Conservation (phyloP, 306 rosid genomes). For the Argentina anserina region DNA sequence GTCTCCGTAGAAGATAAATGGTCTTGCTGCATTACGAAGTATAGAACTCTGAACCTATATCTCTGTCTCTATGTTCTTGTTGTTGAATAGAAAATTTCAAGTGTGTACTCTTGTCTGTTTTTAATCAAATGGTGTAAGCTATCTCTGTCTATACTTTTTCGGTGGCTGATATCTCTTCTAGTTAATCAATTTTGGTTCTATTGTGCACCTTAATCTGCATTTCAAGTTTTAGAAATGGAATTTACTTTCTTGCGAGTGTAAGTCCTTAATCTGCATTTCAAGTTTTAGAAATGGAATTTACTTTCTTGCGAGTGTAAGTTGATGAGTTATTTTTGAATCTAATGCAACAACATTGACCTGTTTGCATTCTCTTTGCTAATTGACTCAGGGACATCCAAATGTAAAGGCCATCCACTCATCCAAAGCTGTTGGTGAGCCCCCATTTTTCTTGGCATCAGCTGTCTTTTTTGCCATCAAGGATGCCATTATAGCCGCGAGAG, state of each 20-base stretch:
- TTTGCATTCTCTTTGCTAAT: conserved; percentile 11
- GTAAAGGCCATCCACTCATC: conserved; percentile 91
- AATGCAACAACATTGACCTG: neutral
- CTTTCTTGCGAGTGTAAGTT: neutral
- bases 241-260: neutral
- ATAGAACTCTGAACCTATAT: neutral
- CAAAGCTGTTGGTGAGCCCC: conserved; percentile 98
- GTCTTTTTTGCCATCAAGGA: conserved; percentile 85
- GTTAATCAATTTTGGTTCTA: neutral
- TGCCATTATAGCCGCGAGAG: conserved; percentile 73
- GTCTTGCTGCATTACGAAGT: neutral
- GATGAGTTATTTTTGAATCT: neutral
- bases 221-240: neutral
- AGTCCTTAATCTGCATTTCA: no score
- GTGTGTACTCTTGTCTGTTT: neutral
- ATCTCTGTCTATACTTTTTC: neutral
- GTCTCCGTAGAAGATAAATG: neutral
- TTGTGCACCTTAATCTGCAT: neutral
- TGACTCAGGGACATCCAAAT: conserved; percentile 84
- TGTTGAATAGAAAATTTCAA: neutral
- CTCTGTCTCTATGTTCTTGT: neutral
- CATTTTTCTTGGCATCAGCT: conserved; percentile 84
- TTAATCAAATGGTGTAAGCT: neutral
- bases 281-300: neutral
- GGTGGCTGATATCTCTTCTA: neutral